These are phyloP conservation scores for Talaromyces proteolyticus DNA, from an alignment of 495 filamentous ascomycete species.

Conservation along the genomic window DNA sequence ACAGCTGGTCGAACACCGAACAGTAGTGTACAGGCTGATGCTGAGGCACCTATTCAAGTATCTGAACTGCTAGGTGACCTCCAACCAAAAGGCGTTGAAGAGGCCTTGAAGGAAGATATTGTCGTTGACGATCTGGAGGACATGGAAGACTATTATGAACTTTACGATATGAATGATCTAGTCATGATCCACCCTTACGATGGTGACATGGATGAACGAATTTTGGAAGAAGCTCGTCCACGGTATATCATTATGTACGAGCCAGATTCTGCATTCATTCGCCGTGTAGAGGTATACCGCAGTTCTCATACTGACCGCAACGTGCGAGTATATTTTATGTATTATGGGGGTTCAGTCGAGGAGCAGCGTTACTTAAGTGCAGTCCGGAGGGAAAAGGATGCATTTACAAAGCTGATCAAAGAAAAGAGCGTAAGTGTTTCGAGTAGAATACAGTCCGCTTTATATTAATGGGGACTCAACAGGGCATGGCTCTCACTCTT, in stretches of 20 bases:
- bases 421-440: slow-evolving; percentile 63
- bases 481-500: slow-evolving; percentile 84
- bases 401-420: slow-evolving; percentile 87
- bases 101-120: slow-evolving; percentile 65
- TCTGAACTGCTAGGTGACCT: slow-evolving; percentile 60
- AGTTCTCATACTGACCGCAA: slow-evolving; percentile 87
- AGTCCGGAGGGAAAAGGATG: slow-evolving; percentile 88
- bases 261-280: slow-evolving; percentile 91
- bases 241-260: slow-evolving; percentile 99
- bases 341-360: slow-evolving; percentile 90
- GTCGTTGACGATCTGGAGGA: slow-evolving; percentile 78
- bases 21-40: slow-evolving; percentile 68
- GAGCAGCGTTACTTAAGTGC: slow-evolving; percentile 90
- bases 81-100: slow-evolving; percentile 58
- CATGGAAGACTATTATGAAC: slow-evolving; percentile 85
- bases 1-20: slow-evolving; percentile 51
- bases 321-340: slow-evolving; percentile 91
- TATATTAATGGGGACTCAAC: slow-evolving; percentile 6
- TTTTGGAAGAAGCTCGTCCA: slow-evolving; percentile 88
- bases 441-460: background rate
- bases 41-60: slow-evolving; percentile 74
- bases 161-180: slow-evolving; percentile 88
- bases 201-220: slow-evolving; percentile 92
- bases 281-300: slow-evolving; percentile 90
- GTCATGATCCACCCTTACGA: slow-evolving; percentile 89